These are phyloP conservation scores for Sclerotinia sclerotiorum DNA, from an alignment of 2,329 filamentous ascomycete genomes.

Conservation along the genomic window DNA sequence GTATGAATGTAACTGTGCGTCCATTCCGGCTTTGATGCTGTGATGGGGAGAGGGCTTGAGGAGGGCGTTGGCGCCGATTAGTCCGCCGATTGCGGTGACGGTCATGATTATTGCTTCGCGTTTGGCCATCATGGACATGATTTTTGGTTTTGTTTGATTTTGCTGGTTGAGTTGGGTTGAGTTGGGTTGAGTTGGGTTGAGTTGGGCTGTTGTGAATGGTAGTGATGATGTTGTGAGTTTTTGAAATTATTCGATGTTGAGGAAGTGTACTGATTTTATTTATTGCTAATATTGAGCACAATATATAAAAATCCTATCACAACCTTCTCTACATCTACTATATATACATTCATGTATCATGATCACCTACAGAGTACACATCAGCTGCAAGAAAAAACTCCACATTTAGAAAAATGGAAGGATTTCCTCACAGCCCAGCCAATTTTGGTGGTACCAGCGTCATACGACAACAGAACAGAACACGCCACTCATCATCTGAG, in stretches of 20 bases:
- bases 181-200: not conserved
- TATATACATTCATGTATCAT: too few species aligned
- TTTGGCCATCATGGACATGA: slow-evolving; percentile 12
- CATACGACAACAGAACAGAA: slow-evolving; percentile 10
- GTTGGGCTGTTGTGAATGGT: not conserved
- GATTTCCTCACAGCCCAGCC: not conserved
- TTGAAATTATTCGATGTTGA: not conserved
- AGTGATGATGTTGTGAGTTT: not conserved
- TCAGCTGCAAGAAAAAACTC: not conserved
- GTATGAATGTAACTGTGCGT: slow-evolving; percentile 7
- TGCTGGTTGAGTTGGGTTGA: too few species aligned
- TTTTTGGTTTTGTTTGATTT: not conserved
- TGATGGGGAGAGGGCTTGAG: slow-evolving; percentile 18
- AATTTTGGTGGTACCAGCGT: not conserved
- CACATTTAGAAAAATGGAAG: not conserved
- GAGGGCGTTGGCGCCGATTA: slow-evolving; percentile 18
- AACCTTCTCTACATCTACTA: not conserved
- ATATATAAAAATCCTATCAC: not conserved
- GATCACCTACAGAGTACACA: not conserved
- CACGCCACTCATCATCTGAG: slow-evolving; percentile 12
- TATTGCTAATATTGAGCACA: not conserved
- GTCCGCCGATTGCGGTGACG: slow-evolving; percentile 7
- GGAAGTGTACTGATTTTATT: not conserved
- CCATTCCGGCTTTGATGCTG: slow-evolving; percentile 18
- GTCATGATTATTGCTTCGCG: slow-evolving; percentile 20